Evolutionary conservation across 129 eudicot genomes (phyloP).

Genomic region (Tanacetum coccineum): DNA sequence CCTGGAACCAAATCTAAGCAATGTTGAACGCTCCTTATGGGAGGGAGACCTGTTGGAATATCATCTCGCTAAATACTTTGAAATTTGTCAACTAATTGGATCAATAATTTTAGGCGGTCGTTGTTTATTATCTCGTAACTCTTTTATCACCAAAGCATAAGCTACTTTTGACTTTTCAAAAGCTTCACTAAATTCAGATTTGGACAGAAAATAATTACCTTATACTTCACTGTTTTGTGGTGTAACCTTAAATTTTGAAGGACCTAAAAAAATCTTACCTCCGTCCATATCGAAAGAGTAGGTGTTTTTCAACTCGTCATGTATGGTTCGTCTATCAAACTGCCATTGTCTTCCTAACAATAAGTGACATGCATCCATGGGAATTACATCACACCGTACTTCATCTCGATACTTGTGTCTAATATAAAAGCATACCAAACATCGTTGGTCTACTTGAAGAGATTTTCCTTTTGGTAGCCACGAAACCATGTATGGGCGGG

Average conservation of each 20-base stretch:
- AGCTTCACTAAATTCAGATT: neutral
- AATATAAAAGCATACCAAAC: neutral
- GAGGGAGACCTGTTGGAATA: too few relatives aligned
- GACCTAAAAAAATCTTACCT: neutral
- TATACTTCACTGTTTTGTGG: neutral
- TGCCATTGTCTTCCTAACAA: too few relatives aligned
- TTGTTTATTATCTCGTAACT: too few relatives aligned
- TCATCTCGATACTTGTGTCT: neutral
- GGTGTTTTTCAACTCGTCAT: neutral
- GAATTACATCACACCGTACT: neutral
- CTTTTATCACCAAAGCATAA: neutral
- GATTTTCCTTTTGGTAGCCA: constrained; percentile 1
- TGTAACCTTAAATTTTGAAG: neutral
- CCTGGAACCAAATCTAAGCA: neutral
- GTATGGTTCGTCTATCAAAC: neutral
- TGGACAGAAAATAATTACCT: too few relatives aligned
- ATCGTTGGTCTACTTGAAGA: neutral
- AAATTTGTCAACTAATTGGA: too few relatives aligned
- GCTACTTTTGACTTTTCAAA: neutral
- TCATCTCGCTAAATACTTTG: too few relatives aligned
- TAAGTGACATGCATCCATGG: too few relatives aligned
- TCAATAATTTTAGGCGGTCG: neutral
- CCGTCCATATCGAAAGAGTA: neutral
- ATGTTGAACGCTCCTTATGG: too few relatives aligned
- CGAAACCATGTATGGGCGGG: neutral